phyloP scores from a whole-genome alignment of 345 rosid species.

The Brassica juncea region DNA sequence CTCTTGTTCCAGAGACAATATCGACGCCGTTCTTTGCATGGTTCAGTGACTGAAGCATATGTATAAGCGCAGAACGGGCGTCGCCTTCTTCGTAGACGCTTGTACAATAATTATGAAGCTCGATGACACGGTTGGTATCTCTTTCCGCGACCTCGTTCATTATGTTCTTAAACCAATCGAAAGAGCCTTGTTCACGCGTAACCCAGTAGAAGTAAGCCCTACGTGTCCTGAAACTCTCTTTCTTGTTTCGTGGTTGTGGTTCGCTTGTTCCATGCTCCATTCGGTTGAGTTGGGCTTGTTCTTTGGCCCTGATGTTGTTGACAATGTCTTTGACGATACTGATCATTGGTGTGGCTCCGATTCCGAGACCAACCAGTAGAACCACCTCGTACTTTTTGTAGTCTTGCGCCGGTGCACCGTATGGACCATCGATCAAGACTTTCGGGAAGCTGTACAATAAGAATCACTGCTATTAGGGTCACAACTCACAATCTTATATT shows the following conservation, averaged over 20 bases:
- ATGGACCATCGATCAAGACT: constrained; percentile 77
- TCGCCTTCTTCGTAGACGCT: constrained; percentile 90
- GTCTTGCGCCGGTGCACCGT: constrained; percentile 93
- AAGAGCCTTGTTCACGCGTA: constrained; percentile 81
- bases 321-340: constrained; percentile 84
- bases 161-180: constrained; percentile 81
- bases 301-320: constrained; percentile 64
- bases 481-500: neutral
- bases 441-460: constrained; percentile 59
- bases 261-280: constrained; percentile 38
- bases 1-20: constrained; percentile 74
- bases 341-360: constrained; percentile 91
- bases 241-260: constrained; percentile 35
- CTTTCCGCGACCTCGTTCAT: constrained; percentile 79
- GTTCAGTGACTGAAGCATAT: constrained; percentile 74
- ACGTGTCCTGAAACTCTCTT: constrained; percentile 62
- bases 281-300: constrained; percentile 48
- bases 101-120: constrained; percentile 75
- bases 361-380: constrained; percentile 73
- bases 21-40: constrained; percentile 80
- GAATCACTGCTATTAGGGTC: neutral
- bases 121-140: constrained; percentile 64
- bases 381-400: constrained; percentile 76
- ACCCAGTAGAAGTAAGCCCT: constrained; percentile 88
- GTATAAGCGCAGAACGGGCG: constrained; percentile 75